A percentile compares a stretch with the other conserved stretches of the same genome.
phyloP scores from a whole-genome alignment of 306 rosid species.

The Gastrolobium bilobum region DNA sequence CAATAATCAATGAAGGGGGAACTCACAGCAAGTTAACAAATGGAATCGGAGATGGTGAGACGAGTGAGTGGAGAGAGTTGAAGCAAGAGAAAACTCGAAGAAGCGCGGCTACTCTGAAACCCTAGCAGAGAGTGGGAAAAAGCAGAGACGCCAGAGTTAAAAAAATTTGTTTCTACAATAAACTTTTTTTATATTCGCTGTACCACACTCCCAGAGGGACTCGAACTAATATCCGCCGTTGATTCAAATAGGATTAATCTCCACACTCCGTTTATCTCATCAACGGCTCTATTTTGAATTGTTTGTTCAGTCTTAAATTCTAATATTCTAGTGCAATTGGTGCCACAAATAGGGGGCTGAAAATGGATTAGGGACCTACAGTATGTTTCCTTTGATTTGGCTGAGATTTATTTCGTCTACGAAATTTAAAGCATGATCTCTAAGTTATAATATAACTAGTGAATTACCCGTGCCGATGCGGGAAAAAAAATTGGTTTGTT shows the following conservation, averaged over 20 bases:
- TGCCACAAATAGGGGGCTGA: not conserved
- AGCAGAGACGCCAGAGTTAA: constrained; percentile 62
- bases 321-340: not conserved
- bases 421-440: too few relatives aligned
- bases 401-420: too few relatives aligned
- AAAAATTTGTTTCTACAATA: constrained; percentile 41
- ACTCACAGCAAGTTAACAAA: constrained; percentile 54
- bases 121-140: constrained; percentile 81
- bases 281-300: constrained; percentile 63
- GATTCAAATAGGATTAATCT: constrained; percentile 40
- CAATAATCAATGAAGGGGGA: constrained; percentile 1
- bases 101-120: constrained; percentile 82
- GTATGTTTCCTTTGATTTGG: too few relatives aligned
- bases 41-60: constrained; percentile 50
- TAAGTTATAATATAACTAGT: too few relatives aligned
- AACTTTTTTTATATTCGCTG: constrained; percentile 51
- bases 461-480: too few relatives aligned
- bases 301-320: constrained; percentile 7
- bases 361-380: too few relatives aligned
- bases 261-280: constrained; percentile 24
- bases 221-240: constrained; percentile 39
- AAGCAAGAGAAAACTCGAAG: constrained; percentile 7
- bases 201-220: constrained; percentile 22
- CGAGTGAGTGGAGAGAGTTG: constrained; percentile 35
- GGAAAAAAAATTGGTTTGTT: too few relatives aligned